phyloP scores from a whole-genome alignment of 768 basidiomycete genomes.

The Tylopilus rubrobrunneus region DNA sequence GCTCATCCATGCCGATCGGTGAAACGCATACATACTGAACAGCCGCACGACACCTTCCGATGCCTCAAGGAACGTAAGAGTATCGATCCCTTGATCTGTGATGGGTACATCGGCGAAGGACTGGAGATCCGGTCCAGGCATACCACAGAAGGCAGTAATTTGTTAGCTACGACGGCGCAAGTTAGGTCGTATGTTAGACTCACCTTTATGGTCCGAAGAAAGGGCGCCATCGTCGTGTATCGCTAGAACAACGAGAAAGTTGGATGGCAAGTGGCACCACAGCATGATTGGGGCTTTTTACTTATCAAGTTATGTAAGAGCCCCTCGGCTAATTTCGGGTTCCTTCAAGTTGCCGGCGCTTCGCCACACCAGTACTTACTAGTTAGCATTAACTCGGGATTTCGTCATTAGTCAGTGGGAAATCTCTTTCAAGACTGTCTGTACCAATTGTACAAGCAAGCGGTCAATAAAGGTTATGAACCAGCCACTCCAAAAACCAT shows the following conservation, averaged over 20 bases:
- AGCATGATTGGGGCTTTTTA: not conserved
- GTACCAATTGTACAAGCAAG: too few relatives aligned
- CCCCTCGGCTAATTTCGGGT: not conserved
- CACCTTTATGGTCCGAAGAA: slow-evolving; percentile 68
- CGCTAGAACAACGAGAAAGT: not conserved
- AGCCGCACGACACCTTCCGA: slow-evolving; percentile 82
- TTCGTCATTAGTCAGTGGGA: too few relatives aligned
- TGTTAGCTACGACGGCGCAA: not conserved
- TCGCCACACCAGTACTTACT: too few relatives aligned
- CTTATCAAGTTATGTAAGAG: not conserved
- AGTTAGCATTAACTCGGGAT: too few relatives aligned
- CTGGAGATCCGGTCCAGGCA: slow-evolving; percentile 36
- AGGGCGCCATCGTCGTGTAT: slow-evolving; percentile 59
- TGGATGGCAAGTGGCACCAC: not conserved
- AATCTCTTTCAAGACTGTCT: too few relatives aligned
- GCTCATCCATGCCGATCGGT: not conserved
- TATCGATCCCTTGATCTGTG: slow-evolving; percentile 85
- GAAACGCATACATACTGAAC: slow-evolving; percentile 60
- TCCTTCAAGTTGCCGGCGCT: too few relatives aligned
- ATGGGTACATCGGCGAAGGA: slow-evolving; percentile 91
- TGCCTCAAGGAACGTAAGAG: slow-evolving; percentile 82
- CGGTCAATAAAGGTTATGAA: too few relatives aligned
- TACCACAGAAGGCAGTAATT: not conserved
- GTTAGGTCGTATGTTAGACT: slow-evolving; percentile 6
- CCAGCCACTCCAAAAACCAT: too few relatives aligned